Evolutionary conservation across 176 grass and related monocot species (phyloP).

Genomic region (Rhipidocladum racemiflorum): DNA sequence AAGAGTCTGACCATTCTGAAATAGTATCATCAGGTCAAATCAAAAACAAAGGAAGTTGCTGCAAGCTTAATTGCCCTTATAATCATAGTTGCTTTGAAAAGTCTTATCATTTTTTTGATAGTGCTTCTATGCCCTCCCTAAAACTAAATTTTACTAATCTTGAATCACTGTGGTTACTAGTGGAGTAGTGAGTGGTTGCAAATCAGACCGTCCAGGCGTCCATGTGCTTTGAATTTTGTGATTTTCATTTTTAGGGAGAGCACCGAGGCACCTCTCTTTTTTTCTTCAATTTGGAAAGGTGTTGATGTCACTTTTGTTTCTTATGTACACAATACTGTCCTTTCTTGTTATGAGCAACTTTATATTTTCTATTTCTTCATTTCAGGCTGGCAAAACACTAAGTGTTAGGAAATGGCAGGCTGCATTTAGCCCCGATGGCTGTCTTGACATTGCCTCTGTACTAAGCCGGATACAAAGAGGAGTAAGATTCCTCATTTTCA

Average conservation of each 20-base stretch:
- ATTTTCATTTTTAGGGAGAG: not conserved
- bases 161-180: not conserved
- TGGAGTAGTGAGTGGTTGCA: not conserved
- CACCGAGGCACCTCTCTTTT: not conserved
- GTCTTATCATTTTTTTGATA: not conserved
- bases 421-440: slow-evolving; percentile 82
- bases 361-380: slow-evolving; percentile 9
- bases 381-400: slow-evolving; percentile 93
- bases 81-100: not conserved
- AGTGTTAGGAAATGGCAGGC: slow-evolving; percentile 90
- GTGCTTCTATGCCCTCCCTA: not conserved
- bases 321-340: not conserved
- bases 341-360: not conserved
- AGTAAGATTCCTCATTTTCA: slow-evolving; percentile 43
- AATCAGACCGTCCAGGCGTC: not conserved
- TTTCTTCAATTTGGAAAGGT: not conserved
- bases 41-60: not conserved
- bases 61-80: slow-evolving; percentile 6
- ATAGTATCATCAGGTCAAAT: not conserved
- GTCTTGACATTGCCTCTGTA: slow-evolving; percentile 89
- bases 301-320: not conserved
- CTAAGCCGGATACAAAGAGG: slow-evolving; percentile 89
- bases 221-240: not conserved
- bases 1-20: too few species aligned
- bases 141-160: not conserved